phyloP scores from a whole-genome alignment of 192 early-diverging fungal species.

The Coemansia sp. region DNA sequence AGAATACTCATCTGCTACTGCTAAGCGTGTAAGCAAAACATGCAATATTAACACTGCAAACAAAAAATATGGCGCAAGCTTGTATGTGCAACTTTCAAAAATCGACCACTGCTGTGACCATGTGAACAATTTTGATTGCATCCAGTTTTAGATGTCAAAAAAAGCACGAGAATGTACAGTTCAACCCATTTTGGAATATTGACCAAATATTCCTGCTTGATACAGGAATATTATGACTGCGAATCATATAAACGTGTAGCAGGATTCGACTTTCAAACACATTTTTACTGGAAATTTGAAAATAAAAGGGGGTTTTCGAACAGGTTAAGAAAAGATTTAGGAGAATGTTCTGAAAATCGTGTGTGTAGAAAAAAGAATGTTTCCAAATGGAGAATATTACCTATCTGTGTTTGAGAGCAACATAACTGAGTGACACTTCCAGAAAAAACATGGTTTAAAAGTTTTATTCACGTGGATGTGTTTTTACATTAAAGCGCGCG shows the following conservation, averaged over 20 bases:
- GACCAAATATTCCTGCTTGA: too few species aligned
- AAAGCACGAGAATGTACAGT: neutral
- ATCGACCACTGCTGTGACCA: neutral
- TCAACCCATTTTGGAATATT: neutral
- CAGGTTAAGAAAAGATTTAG: neutral
- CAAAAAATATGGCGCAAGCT: neutral
- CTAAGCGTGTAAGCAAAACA: too few species aligned
- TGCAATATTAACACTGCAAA: too few species aligned
- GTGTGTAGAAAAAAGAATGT: neutral
- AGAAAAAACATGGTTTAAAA: neutral
- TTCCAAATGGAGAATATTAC: constrained; percentile 10
- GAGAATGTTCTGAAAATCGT: constrained; percentile 2
- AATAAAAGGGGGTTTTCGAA: constrained; percentile 3
- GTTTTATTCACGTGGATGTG: neutral
- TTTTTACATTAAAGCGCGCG: neutral
- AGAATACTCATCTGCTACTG: too few species aligned
- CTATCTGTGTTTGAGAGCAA: neutral
- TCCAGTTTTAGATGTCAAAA: neutral
- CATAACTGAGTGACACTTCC: too few species aligned
- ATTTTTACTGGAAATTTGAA: neutral
- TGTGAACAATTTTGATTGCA: neutral
- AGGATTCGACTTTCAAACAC: neutral
- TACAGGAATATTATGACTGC: too few species aligned
- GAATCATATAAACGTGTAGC: neutral
- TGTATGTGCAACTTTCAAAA: neutral